Percentiles rank a stretch among this genome's conserved stretches.
Evolutionary conservation across 805 yeast genomes (phyloP).

Genomic region (Gaillardinia entomophila): DNA sequence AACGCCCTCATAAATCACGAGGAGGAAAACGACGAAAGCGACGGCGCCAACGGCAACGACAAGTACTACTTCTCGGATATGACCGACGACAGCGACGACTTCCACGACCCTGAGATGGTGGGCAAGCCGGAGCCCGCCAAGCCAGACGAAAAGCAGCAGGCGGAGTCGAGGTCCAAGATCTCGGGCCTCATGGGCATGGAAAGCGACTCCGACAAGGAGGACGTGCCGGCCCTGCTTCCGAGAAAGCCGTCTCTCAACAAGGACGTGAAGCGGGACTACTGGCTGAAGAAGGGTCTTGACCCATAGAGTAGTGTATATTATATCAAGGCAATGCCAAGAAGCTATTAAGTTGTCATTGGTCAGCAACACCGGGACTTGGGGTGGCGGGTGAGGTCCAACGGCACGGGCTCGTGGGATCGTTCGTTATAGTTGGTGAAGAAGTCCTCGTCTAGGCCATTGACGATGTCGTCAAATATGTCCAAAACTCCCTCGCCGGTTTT

Average conservation of each 20-base stretch:
- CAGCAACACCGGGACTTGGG: neutral
- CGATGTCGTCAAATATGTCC: conserved; percentile 26
- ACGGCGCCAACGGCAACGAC: conserved; percentile 32
- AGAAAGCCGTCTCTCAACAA: conserved; percentile 21
- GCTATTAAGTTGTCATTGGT: too few species aligned
- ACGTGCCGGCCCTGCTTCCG: conserved; percentile 8
- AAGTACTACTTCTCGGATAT: conserved; percentile 40
- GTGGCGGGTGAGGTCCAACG: neutral
- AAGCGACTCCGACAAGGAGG: conserved; percentile 1
- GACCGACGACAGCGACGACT: conserved; percentile 31
- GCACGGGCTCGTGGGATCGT: conserved; percentile 2
- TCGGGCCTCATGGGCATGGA: conserved; percentile 17
- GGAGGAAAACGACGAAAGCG: conserved; percentile 23
- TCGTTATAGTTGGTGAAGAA: conserved; percentile 18
- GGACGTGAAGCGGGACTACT: conserved; percentile 31
- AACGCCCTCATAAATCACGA: conserved; percentile 43
- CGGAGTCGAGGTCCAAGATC: conserved; percentile 6
- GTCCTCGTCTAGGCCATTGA: conserved; percentile 24
- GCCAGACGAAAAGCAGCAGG: conserved; percentile 2
- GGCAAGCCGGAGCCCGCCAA: conserved; percentile 2
- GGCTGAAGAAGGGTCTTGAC: conserved; percentile 39
- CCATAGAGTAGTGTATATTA: conserved; percentile 7
- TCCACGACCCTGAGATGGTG: conserved; percentile 2
- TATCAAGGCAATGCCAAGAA: too few species aligned
- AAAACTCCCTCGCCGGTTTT: conserved; percentile 61